Percentiles rank a stretch among this genome's conserved stretches.
Conservation (phyloP, 2,329 filamentous ascomycete genomes). For the Penicillium sp. region DNA sequence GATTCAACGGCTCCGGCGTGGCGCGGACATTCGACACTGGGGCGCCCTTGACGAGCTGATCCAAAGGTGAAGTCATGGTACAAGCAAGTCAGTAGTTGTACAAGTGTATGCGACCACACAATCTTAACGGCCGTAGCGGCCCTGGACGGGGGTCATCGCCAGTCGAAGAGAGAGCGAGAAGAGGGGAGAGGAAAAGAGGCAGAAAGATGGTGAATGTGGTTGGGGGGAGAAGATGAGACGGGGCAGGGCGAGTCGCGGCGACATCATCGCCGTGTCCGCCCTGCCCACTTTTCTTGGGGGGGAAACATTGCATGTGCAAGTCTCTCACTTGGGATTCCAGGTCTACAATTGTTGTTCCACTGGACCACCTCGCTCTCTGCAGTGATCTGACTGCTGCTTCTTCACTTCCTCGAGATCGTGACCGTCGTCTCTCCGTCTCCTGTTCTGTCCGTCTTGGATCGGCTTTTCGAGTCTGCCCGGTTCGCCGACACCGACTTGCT, state of each 20-base stretch:
- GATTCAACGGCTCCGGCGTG: conserved; percentile 21
- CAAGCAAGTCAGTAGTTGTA: not conserved
- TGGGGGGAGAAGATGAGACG: conserved; percentile 6
- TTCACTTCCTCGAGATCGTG: too few species aligned
- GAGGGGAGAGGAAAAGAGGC: not conserved
- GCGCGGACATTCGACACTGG: conserved; percentile 48
- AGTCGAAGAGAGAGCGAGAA: not conserved
- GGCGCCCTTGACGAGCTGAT: conserved; percentile 88
- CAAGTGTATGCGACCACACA: conserved; percentile 4
- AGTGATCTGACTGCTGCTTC: too few species aligned
- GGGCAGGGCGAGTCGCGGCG: conserved; percentile 9
- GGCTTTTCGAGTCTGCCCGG: too few species aligned
- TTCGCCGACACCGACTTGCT: not conserved
- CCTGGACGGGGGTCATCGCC: conserved; percentile 19
- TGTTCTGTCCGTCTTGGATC: not conserved
- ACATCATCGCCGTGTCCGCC: conserved; percentile 15
- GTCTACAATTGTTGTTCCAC: too few species aligned
- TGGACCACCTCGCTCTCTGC: not conserved
- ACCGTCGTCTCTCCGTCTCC: not conserved
- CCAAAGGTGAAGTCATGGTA: conserved; percentile 61
- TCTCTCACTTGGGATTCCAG: too few species aligned
- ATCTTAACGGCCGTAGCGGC: conserved; percentile 26
- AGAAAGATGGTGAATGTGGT: too few species aligned
- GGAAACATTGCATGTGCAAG: not conserved
- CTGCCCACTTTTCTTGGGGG: conserved; percentile 7